Base-by-base conservation (phyloP, 2,329 filamentous ascomycete genomes). In the Curvularia lunata region DNA sequence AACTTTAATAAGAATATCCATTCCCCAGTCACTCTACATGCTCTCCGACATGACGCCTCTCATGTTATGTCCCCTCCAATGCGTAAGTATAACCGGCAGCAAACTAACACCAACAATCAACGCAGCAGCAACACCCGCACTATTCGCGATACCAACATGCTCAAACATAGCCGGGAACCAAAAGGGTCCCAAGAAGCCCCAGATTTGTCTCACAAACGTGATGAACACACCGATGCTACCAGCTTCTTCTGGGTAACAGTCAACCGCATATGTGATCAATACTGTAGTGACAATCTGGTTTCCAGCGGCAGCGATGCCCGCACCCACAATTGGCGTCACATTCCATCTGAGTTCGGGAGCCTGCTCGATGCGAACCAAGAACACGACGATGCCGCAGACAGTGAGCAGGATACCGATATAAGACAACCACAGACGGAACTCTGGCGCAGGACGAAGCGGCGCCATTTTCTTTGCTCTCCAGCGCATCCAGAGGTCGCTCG, bases 261-360 rank as follows among this genome's bases (percentile, higher is more conserved):
- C 86, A 1, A 88, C 82, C 0, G 84, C 82, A 67, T 86, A 88
- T 0, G 86, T 87, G 23, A 86, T 82, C 42, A 86, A 67, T 2
- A 87, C 82, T 0, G 86, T 87, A 0, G 85, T 87, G 16, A 87
- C 79, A 41, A 88, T 82, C 69, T 88, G 85, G 58, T 86, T 86
- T 0, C 86, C 85, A 5, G 79, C 82, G 0, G 80, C 81, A 0
- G 77, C 75, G 37, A 81, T 80, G 0, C 79, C 84, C 5, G 79
- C 79, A 4, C 85, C 85, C 16, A 87, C 66, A 13, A 85, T 75
- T 0, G 85, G 85, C 0, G 83, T 85, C 5, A 86, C 79, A 54
- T 86, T 84, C 82, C 83, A 88, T 2, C 79, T 68, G 0, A 75
- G 71, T 0, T 74, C 66, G 0, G 69, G 64, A 1, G 82, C 80